These are phyloP conservation scores for Corymbia calophylla DNA, from an alignment of 441 rosid species.

Conservation along the genomic window DNA sequence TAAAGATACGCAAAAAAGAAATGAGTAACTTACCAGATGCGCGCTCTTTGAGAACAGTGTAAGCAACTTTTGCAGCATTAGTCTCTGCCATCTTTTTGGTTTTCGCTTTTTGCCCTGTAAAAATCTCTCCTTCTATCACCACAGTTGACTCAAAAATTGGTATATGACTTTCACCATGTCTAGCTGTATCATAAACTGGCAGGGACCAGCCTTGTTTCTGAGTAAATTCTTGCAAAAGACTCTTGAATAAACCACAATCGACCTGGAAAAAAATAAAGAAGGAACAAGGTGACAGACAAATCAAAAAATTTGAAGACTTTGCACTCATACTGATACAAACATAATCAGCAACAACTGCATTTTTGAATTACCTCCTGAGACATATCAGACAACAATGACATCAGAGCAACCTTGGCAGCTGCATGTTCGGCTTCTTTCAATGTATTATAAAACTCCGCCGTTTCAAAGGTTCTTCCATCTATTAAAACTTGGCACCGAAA, in stretches of 20 bases:
- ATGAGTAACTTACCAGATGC: neutral
- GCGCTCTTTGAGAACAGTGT: conserved; percentile 32
- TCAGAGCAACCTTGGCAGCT: conserved; percentile 64
- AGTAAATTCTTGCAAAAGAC: conserved; percentile 63
- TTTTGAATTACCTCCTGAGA: conserved; percentile 41
- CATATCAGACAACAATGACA: conserved; percentile 20
- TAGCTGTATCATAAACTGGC: conserved; percentile 46
- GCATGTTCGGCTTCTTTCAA: conserved; percentile 70
- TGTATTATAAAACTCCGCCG: conserved; percentile 35
- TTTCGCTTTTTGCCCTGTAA: conserved; percentile 41
- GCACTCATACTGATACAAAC: neutral
- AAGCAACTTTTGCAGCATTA: conserved; percentile 78
- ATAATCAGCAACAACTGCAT: neutral
- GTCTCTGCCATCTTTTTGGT: conserved; percentile 73
- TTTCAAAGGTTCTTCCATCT: conserved; percentile 40
- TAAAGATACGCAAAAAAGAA: neutral
- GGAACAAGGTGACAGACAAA: neutral
- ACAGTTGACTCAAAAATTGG: conserved; percentile 56
- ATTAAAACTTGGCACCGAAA: conserved; percentile 55
- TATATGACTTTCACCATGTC: conserved; percentile 37
- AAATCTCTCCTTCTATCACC: conserved; percentile 39
- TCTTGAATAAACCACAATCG: conserved; percentile 51
- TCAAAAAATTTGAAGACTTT: neutral
- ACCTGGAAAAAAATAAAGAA: conserved; percentile 27
- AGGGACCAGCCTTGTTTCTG: conserved; percentile 37